Conservation (phyloP, 352 stramenopile species). For the Phytophthora quininea region DNA sequence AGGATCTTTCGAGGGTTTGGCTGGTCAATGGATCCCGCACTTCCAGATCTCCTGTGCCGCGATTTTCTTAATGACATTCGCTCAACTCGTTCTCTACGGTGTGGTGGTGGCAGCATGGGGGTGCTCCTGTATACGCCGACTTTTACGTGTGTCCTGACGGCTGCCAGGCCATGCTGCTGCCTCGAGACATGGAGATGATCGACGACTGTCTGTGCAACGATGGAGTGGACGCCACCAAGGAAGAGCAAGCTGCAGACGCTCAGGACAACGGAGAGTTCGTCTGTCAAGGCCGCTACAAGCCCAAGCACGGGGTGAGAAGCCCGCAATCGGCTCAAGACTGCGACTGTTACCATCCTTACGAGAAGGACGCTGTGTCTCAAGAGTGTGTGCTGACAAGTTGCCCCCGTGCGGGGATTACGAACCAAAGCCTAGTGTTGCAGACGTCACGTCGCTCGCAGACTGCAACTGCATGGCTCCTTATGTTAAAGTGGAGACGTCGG, state of each 20-base stretch:
- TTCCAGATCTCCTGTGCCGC: constrained; percentile 19
- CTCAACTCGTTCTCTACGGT: constrained; percentile 20
- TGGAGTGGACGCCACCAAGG: constrained; percentile 34
- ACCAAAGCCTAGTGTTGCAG: constrained; percentile 30
- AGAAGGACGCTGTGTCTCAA: constrained; percentile 61
- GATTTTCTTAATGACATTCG: constrained; percentile 12
- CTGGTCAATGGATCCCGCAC: constrained; percentile 15
- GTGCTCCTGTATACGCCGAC: constrained; percentile 22
- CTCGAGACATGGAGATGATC: constrained; percentile 80
- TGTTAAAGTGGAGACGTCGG: constrained; percentile 74
- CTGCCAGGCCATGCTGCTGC: constrained; percentile 79
- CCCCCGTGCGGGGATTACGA: constrained; percentile 80
- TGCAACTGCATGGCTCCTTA: constrained; percentile 69
- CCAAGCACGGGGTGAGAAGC: constrained; percentile 31
- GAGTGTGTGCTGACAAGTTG: constrained; percentile 63
- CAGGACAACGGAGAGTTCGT: constrained; percentile 48
- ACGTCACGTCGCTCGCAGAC: constrained; percentile 71
- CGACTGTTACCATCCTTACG: constrained; percentile 75
- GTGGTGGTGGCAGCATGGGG: constrained; percentile 5
- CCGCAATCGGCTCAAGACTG: constrained; percentile 71
- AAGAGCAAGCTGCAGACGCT: constrained; percentile 31
- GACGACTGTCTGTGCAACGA: constrained; percentile 76
- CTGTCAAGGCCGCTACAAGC: constrained; percentile 67
- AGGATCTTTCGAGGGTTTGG: constrained; percentile 13
- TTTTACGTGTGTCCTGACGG: constrained; percentile 71